A percentile compares a stretch with the other conserved stretches of the same genome.
Evolutionary conservation across 2,329 filamentous ascomycete species (phyloP).

Genomic region (Xylariaceae sp.): DNA sequence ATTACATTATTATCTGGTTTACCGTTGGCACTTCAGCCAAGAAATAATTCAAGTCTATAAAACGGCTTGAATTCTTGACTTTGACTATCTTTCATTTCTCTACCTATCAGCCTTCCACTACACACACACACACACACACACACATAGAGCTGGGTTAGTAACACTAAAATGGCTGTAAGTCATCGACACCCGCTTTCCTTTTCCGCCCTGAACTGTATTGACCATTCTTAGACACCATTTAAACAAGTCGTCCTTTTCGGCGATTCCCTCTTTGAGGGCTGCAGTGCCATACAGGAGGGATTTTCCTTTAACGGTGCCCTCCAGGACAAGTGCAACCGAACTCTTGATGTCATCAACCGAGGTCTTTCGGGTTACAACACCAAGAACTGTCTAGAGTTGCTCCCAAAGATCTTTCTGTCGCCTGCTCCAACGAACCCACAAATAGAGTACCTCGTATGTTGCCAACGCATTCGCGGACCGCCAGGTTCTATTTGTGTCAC

Average conservation of each 20-base stretch:
- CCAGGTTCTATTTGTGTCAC: constrained; percentile 11
- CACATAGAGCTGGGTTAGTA: too few species aligned
- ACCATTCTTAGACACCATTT: constrained; percentile 49
- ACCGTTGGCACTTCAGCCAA: too few species aligned
- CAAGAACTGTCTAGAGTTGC: constrained; percentile 63
- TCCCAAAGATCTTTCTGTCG: constrained; percentile 69
- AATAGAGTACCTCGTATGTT: constrained; percentile 64
- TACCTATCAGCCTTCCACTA: too few species aligned
- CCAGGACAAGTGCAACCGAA: constrained; percentile 54
- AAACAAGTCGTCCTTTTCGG: constrained; percentile 81
- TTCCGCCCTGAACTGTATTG: too few species aligned
- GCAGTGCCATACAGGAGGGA: constrained; percentile 57
- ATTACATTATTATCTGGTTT: too few species aligned
- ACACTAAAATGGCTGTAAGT: neutral
- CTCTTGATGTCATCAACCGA: constrained; percentile 82
- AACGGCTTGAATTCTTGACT: too few species aligned
- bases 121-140: too few species aligned
- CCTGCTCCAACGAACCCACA: constrained; percentile 52
- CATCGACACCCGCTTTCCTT: too few species aligned
- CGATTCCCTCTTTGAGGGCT: constrained; percentile 78
- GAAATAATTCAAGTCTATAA: too few species aligned
- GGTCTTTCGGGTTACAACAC: constrained; percentile 87
- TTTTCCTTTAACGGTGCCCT: constrained; percentile 73
- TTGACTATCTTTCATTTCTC: too few species aligned
- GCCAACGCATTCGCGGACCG: neutral